Conservation (phyloP, 225 moss, liverwort and hornwort species). For the Physcomitrium patens region DNA sequence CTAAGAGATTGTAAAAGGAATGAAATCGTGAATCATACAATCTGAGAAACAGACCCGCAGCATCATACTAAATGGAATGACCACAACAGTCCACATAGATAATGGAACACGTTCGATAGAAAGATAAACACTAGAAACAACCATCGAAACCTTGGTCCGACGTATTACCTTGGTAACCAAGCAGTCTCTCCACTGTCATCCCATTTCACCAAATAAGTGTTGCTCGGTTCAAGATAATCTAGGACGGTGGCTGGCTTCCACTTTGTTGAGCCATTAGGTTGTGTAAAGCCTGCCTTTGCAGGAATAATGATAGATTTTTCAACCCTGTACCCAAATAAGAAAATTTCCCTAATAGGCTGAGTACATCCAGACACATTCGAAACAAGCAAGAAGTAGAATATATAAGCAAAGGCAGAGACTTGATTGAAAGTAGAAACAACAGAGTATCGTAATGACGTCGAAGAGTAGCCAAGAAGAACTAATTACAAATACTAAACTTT, state of each 20-base stretch:
- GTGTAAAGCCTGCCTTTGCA: constrained; percentile 52
- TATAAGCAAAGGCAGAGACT: background rate
- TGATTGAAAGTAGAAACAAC: background rate
- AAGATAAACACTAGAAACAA: background rate
- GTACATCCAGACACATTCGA: background rate
- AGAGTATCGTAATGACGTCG: no score
- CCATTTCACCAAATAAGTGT: constrained; percentile 78
- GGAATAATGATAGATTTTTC: constrained; percentile 61
- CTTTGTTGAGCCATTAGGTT: constrained; percentile 51
- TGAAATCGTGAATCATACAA: no score
- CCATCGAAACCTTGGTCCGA: background rate
- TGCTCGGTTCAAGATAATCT: constrained; percentile 57
- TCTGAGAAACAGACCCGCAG: no score
- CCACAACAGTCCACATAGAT: no score
- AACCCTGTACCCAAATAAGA: constrained; percentile 44
- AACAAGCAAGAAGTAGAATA: background rate
- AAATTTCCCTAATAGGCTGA: background rate
- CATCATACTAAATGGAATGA: no score
- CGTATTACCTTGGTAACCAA: constrained; percentile 73
- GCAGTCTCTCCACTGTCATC: constrained; percentile 63
- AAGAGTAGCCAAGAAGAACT: background rate
- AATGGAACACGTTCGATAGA: background rate
- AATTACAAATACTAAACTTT: background rate
- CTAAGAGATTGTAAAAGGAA: no score
- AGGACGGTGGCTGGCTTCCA: constrained; percentile 60